Evolutionary conservation across 2,329 filamentous ascomycete species (phyloP), one percentile per base, ranked within the genome.

Genomic region (Hypoxylon sp.): DNA sequence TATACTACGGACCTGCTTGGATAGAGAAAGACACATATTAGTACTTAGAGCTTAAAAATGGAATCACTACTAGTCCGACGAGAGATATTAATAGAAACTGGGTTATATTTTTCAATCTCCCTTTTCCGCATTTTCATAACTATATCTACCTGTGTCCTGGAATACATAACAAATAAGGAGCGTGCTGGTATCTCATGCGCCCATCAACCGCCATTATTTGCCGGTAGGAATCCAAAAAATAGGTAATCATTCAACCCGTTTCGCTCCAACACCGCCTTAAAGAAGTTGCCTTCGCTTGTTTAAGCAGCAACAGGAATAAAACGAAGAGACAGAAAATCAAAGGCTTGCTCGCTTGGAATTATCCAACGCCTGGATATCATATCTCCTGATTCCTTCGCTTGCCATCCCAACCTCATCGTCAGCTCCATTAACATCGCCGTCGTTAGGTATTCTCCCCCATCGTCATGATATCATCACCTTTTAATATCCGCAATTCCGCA

Each of bases 121-220:
- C 67, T 63, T 70, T 63, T 46, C 58, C 22, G 44, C 47, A 17
- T 71, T 62, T 56, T 61, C 14, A 68, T 19, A 66, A 52, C 65
- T 69, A 66, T 61, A 53, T 60, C 33, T 60, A 57, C 61, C 33
- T 17, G 19, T 31, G 39, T 10, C 54, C 42, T 67, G 50, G 33
- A 60, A 65, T 53, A 65, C 48, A 63, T 59, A 68, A 63, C 58
- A 65, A 37, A 59, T 68, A 70, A 65, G 62, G 68, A 70, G 65
- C 42, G 68, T 68, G 55, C 58, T 65, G 65, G 68, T 70, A 65
- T 68, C 65, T 65, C 59, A 42, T 63, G 53, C 55, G 50, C 61
- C 58, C 52, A 61, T 63, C 51, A 56, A 48, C 52, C 57, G 44
- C 48, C 46, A 19, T 50, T 42, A 60, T 65, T 46, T 48, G 39